Base-by-base conservation (phyloP, 2,329 filamentous ascomycete species). In the Elsinoe australis region DNA sequence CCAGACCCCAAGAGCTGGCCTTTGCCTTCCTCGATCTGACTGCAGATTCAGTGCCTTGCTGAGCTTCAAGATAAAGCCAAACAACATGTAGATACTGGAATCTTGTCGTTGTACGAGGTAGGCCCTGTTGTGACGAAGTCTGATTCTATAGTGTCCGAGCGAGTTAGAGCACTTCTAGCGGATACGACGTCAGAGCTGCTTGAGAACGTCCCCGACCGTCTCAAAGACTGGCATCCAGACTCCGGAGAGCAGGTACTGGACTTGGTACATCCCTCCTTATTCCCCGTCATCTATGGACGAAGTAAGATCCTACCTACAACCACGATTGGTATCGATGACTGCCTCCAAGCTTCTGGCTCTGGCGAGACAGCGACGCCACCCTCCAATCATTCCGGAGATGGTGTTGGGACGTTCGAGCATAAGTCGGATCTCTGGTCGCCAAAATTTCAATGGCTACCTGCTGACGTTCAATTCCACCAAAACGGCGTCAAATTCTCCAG, bases 261-360 rank as follows among this genome's bases (percentile, higher is more conserved):
- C 56, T 64, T 84, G 1, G 71, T 84, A 4, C 73, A 84, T 53
- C 79, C 80, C 1, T 83, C 78, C 0, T 65, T 84, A 5, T 84
- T 72, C 53, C 79, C 80, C 0, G 60, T 84, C 0, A 58, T 77
- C 1, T 79, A 77, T 54, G 76, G 74, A 0, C 61, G 62, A 10
- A 71, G 69, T 2, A 65, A 66, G 2, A 65, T 69, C 3, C 54
- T 78, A 0, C 32, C 54, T 7, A 55, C 63, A 4, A 58, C 56
- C 3, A 53, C 49, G 1, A 59, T 66, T 2, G 51, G 57, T 0
- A 51, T 68, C 3, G 38, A 55, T 1, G 57, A 64, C 22, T 64
- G 61, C 17, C 52, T 60, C 4, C 46, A 57, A 3, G 63, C 56
- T 51, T 57, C 54, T 8, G 64, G 62, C 5, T 59, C 55, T 26